These are phyloP conservation scores for Rhododendron ferrugineum DNA, from an alignment of 148 eudicot species.

Conservation along the genomic window DNA sequence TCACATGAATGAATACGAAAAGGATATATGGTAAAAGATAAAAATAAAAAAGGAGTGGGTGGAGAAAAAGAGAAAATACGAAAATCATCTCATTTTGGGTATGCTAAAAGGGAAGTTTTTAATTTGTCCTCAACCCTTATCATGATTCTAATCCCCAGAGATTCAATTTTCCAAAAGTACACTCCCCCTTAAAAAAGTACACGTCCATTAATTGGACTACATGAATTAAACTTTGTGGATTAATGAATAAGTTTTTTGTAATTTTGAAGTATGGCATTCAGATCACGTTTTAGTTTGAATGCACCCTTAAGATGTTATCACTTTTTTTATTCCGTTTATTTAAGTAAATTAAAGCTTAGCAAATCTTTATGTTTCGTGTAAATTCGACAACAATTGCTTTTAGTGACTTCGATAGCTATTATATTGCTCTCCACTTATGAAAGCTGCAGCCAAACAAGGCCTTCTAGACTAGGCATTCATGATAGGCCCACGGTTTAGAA, in stretches of 20 bases:
- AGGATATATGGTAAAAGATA: too few species aligned
- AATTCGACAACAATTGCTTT: not conserved
- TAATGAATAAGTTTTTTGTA: not conserved
- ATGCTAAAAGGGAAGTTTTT: too few species aligned
- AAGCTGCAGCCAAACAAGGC: not conserved
- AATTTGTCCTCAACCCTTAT: too few species aligned
- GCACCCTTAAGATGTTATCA: not conserved
- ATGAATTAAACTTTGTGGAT: not conserved
- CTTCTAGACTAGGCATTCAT: not conserved
- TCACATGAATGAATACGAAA: too few species aligned
- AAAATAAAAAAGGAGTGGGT: too few species aligned
- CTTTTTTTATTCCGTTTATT: not conserved
- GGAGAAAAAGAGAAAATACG: too few species aligned
- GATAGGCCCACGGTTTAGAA: not conserved
- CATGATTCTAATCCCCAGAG: too few species aligned
- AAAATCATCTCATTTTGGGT: too few species aligned
- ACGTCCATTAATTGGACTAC: not conserved
- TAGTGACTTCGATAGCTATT: not conserved
- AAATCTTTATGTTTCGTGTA: not conserved
- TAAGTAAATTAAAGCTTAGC: not conserved
- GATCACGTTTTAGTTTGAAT: not conserved
- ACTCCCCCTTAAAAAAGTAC: too few species aligned
- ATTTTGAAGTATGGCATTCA: not conserved
- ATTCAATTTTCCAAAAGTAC: not conserved
- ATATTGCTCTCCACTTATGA: not conserved